Evolutionary conservation across 352 stramenopile species (phyloP), one percentile per base, ranked within the genome.

Genomic region (Thalassiosira delicatula): DNA sequence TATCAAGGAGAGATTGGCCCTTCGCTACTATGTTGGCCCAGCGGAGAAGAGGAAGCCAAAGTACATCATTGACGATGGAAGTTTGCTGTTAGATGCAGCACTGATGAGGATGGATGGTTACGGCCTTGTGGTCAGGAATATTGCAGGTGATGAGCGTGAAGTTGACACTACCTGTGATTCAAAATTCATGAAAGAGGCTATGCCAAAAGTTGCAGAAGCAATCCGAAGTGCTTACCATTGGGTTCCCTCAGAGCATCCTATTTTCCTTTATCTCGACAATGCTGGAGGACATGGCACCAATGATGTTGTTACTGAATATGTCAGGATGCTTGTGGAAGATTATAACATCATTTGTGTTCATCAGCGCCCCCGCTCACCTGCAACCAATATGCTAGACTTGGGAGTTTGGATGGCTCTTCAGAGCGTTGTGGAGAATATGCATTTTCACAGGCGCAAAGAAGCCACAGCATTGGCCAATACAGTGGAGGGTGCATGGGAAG

Each of bases 381-480:
- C 63, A 23, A 84, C 76, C 0, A 84, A 84, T 56, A 61, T 79
- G 59, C 40, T 84, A 0, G 68, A 84, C 40, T 29, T 84, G 29
- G 76, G 76, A 19, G 60, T 84, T 14, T 84, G 67, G 76, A 79
- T 79, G 67, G n/a, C 27, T 8, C 33, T 78, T 5, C 75, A 78
- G 42, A 29, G 1, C 23, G 46, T 29, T 4, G 59, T 78, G 9
- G 59, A 70, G 12, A 61, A 59, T 25, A 46, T 66, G n/a, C 57
- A 79, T n/a, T 62, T 32, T 27, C 3, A n/a, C 4, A 69, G 17
- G 23, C 19, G 35, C 2, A 51, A 56, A 5, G 32, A 51, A 37
- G 7, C 2, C 7, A 23, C 32, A 2, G 32, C 21, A 1, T 69
- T 51, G 60, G 51, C 14, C 17, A 51, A 19, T n/a, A 69, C 8